These are phyloP conservation scores for Elsinoe ampelina DNA, from an alignment of 2,329 filamentous ascomycete species.

Conservation along the genomic window DNA sequence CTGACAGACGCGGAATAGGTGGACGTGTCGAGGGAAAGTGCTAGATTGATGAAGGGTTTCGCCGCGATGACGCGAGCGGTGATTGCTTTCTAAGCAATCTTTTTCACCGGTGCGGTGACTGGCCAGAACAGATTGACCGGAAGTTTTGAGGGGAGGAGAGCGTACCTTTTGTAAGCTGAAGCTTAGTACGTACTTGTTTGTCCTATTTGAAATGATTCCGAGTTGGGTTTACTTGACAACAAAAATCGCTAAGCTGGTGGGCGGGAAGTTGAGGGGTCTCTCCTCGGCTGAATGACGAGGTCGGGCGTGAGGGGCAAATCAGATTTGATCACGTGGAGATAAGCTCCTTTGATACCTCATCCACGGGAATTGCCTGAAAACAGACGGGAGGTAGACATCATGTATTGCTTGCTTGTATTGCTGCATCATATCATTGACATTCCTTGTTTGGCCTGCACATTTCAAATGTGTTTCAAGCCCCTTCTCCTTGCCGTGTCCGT, in stretches of 20 bases:
- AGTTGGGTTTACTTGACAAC: background rate
- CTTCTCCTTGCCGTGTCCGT: background rate
- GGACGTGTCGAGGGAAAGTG: background rate
- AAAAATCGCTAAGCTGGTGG: background rate
- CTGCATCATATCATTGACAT: background rate
- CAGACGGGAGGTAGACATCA: background rate
- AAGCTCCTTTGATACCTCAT: background rate
- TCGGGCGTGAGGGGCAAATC: background rate
- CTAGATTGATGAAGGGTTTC: slow-evolving; percentile 4
- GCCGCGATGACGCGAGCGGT: slow-evolving; percentile 8
- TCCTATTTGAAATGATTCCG: background rate
- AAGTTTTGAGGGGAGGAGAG: background rate
- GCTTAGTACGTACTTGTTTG: background rate
- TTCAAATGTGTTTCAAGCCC: background rate
- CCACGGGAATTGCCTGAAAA: background rate
- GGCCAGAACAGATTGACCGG: background rate
- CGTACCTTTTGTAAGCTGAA: background rate
- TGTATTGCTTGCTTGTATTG: slow-evolving; percentile 2
- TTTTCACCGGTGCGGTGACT: background rate
- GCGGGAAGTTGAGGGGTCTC: background rate
- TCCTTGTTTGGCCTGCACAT: background rate
- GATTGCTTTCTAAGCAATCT: slow-evolving; percentile 11
- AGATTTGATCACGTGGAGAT: background rate
- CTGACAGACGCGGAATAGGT: slow-evolving; percentile 3
- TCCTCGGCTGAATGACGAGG: background rate